These are phyloP conservation scores for Posidonia australis DNA, from an alignment of 106 monocot genomes.

Conservation along the genomic window DNA sequence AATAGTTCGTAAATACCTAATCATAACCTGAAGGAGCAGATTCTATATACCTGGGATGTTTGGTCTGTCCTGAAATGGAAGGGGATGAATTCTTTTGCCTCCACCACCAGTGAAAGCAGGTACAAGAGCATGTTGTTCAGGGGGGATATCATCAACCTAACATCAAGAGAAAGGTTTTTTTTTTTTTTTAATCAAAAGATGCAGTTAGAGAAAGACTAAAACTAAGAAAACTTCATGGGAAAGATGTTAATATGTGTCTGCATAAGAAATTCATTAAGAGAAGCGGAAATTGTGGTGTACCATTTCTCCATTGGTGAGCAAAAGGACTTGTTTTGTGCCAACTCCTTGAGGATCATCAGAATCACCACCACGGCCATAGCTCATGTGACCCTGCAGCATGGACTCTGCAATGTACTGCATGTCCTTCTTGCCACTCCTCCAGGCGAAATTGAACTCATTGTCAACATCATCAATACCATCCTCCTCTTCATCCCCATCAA, in stretches of 20 bases:
- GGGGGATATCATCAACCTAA: slow-evolving; percentile 86
- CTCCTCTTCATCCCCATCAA: slow-evolving; percentile 80
- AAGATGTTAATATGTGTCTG: no score
- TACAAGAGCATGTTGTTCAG: slow-evolving; percentile 85
- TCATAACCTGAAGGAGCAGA: background rate
- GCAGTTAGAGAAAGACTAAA: no score
- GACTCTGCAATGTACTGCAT: slow-evolving; percentile 50
- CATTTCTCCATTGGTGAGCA: slow-evolving; percentile 90
- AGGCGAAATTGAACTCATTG: slow-evolving; percentile 62
- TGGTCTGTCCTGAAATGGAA: slow-evolving; percentile 59
- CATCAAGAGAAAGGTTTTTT: background rate
- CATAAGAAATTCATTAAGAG: background rate
- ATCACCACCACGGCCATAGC: slow-evolving; percentile 71
- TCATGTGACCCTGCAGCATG: slow-evolving; percentile 80
- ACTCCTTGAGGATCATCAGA: slow-evolving; percentile 36
- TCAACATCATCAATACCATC: slow-evolving; percentile 84
- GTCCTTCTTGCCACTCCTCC: slow-evolving; percentile 21
- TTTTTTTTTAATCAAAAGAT: no score
- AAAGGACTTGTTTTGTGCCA: slow-evolving; percentile 45
- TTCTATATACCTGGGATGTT: slow-evolving; percentile 43
- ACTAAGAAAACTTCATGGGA: background rate
- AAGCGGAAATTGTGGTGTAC: slow-evolving; percentile 13
- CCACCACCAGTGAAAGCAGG: slow-evolving; percentile 76
- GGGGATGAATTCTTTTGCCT: slow-evolving; percentile 85
- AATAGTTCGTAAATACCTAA: no score